phyloP scores from a whole-genome alignment of 257 asterid species.

The Salvia hispanica region DNA sequence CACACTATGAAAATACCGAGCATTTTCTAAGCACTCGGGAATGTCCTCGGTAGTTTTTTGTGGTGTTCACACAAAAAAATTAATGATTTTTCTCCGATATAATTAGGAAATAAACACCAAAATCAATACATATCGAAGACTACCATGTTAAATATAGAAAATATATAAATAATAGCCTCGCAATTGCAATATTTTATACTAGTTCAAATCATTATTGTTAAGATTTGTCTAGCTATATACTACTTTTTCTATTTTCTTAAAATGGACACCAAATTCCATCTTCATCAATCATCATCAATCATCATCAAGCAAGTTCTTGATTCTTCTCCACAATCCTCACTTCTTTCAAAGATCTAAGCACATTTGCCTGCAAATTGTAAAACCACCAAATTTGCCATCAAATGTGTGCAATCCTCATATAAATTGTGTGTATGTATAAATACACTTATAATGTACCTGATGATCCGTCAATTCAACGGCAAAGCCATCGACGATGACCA shows the following conservation, averaged over 20 bases:
- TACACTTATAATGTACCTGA: constrained; percentile 48
- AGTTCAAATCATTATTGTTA: not conserved
- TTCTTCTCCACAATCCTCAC: constrained; percentile 93
- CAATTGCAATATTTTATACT: not conserved
- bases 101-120: too few relatives aligned
- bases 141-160: too few relatives aligned
- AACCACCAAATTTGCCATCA: not conserved
- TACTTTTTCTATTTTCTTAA: not conserved
- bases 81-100: too few relatives aligned
- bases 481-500: constrained; percentile 84
- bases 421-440: too few relatives aligned
- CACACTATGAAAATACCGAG: too few relatives aligned
- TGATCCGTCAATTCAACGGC: constrained; percentile 74
- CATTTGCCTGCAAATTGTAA: constrained; percentile 50
- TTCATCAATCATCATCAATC: not conserved
- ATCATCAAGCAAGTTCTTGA: constrained; percentile 57
- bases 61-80: too few relatives aligned
- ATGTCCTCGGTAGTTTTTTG: too few relatives aligned
- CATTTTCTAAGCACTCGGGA: too few relatives aligned
- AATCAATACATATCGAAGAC: too few relatives aligned
- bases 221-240: not conserved
- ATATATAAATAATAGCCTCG: too few relatives aligned
- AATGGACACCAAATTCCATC: not conserved
- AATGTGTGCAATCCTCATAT: too few relatives aligned
- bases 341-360: constrained; percentile 75